Base-by-base conservation (phyloP, 2,329 filamentous ascomycete genomes). In the Xylaria hypoxylon region DNA sequence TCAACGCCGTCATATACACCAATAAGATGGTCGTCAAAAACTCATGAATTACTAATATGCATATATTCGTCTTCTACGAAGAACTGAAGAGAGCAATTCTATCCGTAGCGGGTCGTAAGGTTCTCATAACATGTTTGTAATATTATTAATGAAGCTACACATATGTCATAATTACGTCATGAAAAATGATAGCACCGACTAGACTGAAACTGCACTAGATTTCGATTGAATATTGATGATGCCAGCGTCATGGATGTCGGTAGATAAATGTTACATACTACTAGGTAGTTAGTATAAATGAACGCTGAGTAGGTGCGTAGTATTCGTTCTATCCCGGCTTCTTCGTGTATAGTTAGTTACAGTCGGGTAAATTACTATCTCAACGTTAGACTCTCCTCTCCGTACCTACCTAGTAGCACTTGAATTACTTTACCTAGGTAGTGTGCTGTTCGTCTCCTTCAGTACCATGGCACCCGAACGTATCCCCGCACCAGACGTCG, bases 381-480 rank as follows among this genome's bases (percentile, higher is more conserved):
- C 8, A 26, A 35, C 8, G 2, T 45, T 19, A 2, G 19, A 26
- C 8, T 22, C 15, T 48, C 17, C 48, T 33, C 15, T 47, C 19
- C 17, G 3, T 17, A n/a, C 7, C 15, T 38, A n/a, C 26, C 2
- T 5, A 28, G 56, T 28, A 35, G 17, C 11, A 38, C 15, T 22
- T 24, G 2, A 47, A 24, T 15, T 35, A 3, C 3, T 35, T 38
- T 38, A 10, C 5, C 26, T 2, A n/a, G n/a, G 17, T 38, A 15
- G 2, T 5, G 2, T 4, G 40, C 33, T 42, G 5, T 7, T 48
- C 22, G n/a, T 28, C 1, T 26, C 5, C 22, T 24, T 26, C 42
- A 24, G 45, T 42, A 55, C 5, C 5, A 68, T 68, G 62, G 31
- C 52, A n/a, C 47, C 58, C 13, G 59, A 48, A 45, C 58, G 62